A percentile compares a stretch with the other conserved stretches of the same genome.
Evolutionary conservation across 202 grass and related monocot species (phyloP).

Genomic region (Elaeis oleifera): DNA sequence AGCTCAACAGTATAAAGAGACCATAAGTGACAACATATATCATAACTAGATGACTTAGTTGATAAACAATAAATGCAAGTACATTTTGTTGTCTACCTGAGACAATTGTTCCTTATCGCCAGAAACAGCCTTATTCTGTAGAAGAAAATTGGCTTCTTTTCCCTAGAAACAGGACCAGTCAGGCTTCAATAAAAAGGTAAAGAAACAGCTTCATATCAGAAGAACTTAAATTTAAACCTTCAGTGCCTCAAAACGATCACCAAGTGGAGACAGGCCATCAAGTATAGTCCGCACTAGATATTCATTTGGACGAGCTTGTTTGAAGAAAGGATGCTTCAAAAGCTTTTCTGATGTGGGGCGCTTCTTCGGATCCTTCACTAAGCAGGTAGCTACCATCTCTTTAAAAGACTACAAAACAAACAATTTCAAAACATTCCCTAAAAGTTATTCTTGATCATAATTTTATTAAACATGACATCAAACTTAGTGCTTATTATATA

Average conservation of each 20-base stretch:
- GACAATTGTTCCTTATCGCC: slow-evolving; percentile 76
- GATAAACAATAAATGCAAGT: slow-evolving; percentile 26
- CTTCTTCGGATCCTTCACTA: slow-evolving; percentile 91
- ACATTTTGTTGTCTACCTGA: slow-evolving; percentile 44
- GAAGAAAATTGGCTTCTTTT: slow-evolving; percentile 70
- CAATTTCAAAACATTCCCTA: background rate
- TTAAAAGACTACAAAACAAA: slow-evolving; percentile 58
- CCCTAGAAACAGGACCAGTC: slow-evolving; percentile 37
- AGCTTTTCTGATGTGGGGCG: slow-evolving; percentile 82
- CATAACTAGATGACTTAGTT: background rate
- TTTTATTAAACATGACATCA: too few species aligned
- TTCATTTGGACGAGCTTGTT: slow-evolving; percentile 59
- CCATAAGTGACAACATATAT: too few species aligned
- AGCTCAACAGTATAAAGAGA: too few species aligned
- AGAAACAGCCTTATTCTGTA: slow-evolving; percentile 56
- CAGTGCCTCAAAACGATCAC: slow-evolving; percentile 66
- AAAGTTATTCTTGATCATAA: too few species aligned
- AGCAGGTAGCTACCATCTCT: slow-evolving; percentile 78
- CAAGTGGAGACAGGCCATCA: slow-evolving; percentile 57
- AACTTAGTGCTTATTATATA: too few species aligned
- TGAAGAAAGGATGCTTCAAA: slow-evolving; percentile 87
- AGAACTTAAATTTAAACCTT: slow-evolving; percentile 40
- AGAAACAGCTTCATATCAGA: slow-evolving; percentile 23
- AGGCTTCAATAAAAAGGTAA: slow-evolving; percentile 16
- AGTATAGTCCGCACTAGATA: slow-evolving; percentile 59